Evolutionary conservation across 176 grass and related monocot genomes (phyloP), one percentile per base, ranked within the genome.

Genomic region (Bolboschoenus planiculmis): DNA sequence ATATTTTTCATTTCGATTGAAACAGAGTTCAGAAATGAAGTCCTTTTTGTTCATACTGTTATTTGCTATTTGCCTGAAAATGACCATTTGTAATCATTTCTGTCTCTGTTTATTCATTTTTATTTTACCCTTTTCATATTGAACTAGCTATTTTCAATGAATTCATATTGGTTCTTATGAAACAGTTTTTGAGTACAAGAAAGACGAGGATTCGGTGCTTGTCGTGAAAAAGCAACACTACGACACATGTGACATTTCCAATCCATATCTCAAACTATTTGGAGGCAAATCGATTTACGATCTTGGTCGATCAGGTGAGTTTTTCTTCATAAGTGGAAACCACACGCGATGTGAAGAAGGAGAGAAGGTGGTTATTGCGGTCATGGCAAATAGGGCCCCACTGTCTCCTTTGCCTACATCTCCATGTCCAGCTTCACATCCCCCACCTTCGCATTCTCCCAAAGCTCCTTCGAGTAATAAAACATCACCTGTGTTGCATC

Each of bases 111-210:
- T n/a, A n/a, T n/a, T n/a, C n/a, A n/a, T n/a, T 70, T 70, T 70
- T 70, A 37, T 40, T 70, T 16, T 40, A n/a, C 31, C 0, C 21
- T 70, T 70, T 42, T 70, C 18, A 70, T n/a, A 70, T 40, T 23
- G 35, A 21, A 40, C 18, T n/a, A 21, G 29, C 3, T 39, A 60
- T 16, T 61, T 61, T 16, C 53, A 42, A 8, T 27, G n/a, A 5
- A 21, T 62, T 63, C 23, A 43, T 47, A 42, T 3, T 30, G 1
- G 15, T 63, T 37, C 31, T 80, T 59, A 56, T 59, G 31, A 59
- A 63, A 81, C 56, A 93, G 91, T 93, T 68, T 93, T 93, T 57
- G 87, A 78, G 29, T 88, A 90, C 83, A 86, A 73, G 50, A 88
- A 77, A 20, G 88, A 84, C 1, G 33, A 14, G 18, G 84, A 88